Conservation (phyloP, 1,284 basidiomycete species). For the Malassezia yamatoensis region DNA sequence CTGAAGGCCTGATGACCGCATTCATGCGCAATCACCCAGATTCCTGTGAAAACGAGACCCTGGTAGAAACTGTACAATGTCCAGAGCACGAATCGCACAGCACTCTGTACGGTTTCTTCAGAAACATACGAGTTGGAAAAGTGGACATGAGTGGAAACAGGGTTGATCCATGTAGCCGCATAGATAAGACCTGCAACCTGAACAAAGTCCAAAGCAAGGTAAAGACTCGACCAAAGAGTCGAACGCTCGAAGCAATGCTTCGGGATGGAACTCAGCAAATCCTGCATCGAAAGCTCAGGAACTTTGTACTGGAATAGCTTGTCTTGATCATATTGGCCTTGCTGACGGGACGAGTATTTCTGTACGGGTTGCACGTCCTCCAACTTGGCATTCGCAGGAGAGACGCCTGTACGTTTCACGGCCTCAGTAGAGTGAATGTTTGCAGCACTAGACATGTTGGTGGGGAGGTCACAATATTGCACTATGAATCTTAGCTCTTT, state of each 20-base stretch:
- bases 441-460: background rate
- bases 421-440: background rate
- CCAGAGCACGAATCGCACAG: slow-evolving; percentile 65
- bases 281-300: slow-evolving; percentile 73
- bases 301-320: slow-evolving; percentile 55
- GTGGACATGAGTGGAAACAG: slow-evolving; percentile 22
- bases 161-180: slow-evolving; percentile 61
- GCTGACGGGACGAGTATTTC: slow-evolving; percentile 37
- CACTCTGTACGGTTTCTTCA: slow-evolving; percentile 58
- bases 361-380: background rate
- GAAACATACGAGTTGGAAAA: slow-evolving; percentile 52
- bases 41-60: slow-evolving; percentile 82
- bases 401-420: background rate
- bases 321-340: slow-evolving; percentile 31
- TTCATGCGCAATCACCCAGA: slow-evolving; percentile 72
- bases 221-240: slow-evolving; percentile 68
- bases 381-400: background rate
- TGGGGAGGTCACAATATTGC: background rate
- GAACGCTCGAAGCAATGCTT: slow-evolving; percentile 88
- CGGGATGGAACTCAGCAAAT: slow-evolving; percentile 75
- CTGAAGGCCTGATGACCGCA: slow-evolving; percentile 90
- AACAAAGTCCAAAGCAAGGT: slow-evolving; percentile 68
- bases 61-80: slow-evolving; percentile 66
- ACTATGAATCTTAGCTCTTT: background rate
- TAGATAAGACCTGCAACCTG: slow-evolving; percentile 65